Conservation (phyloP, 208 protist species). For the Trypanosoma avium region DNA sequence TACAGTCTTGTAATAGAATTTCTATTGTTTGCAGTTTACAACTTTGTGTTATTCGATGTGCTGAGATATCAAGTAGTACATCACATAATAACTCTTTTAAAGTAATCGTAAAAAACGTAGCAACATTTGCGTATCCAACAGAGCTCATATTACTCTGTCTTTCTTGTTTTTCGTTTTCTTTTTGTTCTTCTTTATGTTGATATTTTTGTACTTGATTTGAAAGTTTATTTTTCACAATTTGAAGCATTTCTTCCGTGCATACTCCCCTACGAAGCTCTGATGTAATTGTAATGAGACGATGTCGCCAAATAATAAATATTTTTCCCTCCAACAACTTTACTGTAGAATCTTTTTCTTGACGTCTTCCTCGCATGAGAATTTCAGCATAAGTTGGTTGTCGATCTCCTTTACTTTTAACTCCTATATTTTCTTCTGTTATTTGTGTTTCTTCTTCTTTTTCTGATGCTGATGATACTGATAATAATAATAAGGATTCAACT, state of each 20-base stretch:
- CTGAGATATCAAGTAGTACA: slow-evolving; percentile 12
- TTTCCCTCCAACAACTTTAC: too few species aligned
- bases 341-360: not conserved
- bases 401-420: not conserved
- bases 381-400: slow-evolving; percentile 23
- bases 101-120: not conserved
- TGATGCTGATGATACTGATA: not conserved
- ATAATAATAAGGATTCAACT: too few species aligned
- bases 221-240: not conserved
- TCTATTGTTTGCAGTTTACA: not conserved
- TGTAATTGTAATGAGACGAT: slow-evolving; percentile 1
- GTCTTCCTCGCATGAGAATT: slow-evolving; percentile 2
- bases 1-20: slow-evolving; percentile 6
- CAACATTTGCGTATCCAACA: not conserved
- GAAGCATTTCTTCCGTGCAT: not conserved
- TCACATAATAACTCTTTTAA: slow-evolving; percentile 22
- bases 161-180: not conserved
- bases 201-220: not conserved
- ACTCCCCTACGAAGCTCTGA: not conserved
- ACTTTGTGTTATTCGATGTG: not conserved
- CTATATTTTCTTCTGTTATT: not conserved
- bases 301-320: too few species aligned
- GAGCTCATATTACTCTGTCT: not conserved
- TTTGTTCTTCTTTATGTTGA: not conserved
- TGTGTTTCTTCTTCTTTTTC: not conserved